Evolutionary conservation across 345 rosid genomes (phyloP).

Genomic region (Corymbia maculata): DNA sequence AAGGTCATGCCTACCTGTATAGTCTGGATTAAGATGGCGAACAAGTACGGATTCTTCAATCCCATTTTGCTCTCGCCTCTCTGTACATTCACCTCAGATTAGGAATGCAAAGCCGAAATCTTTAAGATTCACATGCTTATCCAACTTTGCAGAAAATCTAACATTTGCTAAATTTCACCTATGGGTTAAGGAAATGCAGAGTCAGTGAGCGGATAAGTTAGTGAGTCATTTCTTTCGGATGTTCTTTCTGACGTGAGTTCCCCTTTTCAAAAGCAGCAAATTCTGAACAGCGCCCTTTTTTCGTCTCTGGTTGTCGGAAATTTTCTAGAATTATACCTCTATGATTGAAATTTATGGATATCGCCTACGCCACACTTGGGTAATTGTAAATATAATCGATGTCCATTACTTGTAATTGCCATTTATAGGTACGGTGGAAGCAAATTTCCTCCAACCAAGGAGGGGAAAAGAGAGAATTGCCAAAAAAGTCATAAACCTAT

Average conservation of each 20-base stretch:
- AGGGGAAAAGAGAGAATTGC: not conserved
- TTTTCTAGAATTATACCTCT: not conserved
- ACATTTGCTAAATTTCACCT: not conserved
- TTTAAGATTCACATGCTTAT: not conserved
- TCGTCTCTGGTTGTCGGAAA: not conserved
- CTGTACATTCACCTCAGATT: not conserved
- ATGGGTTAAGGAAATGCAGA: not conserved
- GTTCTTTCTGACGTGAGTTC: not conserved
- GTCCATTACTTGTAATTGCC: not conserved
- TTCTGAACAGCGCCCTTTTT: not conserved
- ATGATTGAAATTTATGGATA: not conserved
- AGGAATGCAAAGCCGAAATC: not conserved
- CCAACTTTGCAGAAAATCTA: not conserved
- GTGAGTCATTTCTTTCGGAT: not conserved
- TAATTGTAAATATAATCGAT: not conserved
- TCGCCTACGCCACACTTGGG: not conserved
- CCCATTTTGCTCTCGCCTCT: not conserved
- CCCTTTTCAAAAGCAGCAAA: not conserved
- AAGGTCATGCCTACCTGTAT: slow-evolving; percentile 5
- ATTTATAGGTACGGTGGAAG: not conserved
- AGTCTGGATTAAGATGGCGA: not conserved
- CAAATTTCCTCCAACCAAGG: not conserved
- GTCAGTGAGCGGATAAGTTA: not conserved
- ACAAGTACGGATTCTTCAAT: slow-evolving; percentile 2
- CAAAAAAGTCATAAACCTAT: no score